phyloP scores from a whole-genome alignment of 2,329 filamentous ascomycete genomes.

The Trematosphaeria pertusa region DNA sequence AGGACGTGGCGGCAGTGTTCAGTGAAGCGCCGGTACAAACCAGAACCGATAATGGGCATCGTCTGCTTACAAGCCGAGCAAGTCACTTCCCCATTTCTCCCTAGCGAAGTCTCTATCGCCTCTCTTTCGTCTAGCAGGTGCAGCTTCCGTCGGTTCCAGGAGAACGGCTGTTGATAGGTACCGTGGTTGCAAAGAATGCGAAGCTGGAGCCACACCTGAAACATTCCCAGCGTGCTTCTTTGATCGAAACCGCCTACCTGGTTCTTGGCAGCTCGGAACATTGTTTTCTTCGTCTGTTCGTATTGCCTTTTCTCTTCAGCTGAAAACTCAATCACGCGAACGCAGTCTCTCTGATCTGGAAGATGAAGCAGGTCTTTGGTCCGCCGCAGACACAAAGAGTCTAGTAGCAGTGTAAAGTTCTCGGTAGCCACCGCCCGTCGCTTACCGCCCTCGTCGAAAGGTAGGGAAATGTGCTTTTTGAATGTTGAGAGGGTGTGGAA shows the following conservation, averaged over 20 bases:
- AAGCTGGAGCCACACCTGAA: slow-evolving; percentile 56
- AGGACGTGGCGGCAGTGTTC: slow-evolving; percentile 41
- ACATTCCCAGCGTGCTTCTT: slow-evolving; percentile 52
- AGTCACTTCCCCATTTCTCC: slow-evolving; percentile 33
- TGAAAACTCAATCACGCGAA: slow-evolving; percentile 43
- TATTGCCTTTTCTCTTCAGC: slow-evolving; percentile 38
- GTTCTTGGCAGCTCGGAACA: slow-evolving; percentile 50
- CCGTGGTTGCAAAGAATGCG: slow-evolving; percentile 60
- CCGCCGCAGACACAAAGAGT: slow-evolving; percentile 52
- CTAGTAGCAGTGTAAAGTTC: slow-evolving; percentile 37
- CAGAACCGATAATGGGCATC: slow-evolving; percentile 28
- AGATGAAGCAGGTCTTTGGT: slow-evolving; percentile 52
- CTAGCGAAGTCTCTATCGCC: slow-evolving; percentile 36
- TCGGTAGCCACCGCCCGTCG: slow-evolving; percentile 27
- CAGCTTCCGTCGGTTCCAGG: slow-evolving; percentile 49
- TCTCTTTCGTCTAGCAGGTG: slow-evolving; percentile 46
- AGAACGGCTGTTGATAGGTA: slow-evolving; percentile 55
- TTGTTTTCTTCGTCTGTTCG: slow-evolving; percentile 39
- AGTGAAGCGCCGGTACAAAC: slow-evolving; percentile 29
- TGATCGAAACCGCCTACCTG: slow-evolving; percentile 45
- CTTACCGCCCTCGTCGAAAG: slow-evolving; percentile 43
- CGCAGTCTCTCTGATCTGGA: slow-evolving; percentile 33
- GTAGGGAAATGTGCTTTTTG: slow-evolving; percentile 53
- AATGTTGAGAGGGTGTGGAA: slow-evolving; percentile 54
- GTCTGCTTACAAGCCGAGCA: slow-evolving; percentile 41